Percentiles rank a stretch among this genome's conserved stretches.
Evolutionary conservation across 768 basidiomycete genomes (phyloP).

Genomic region (Russula virescens): DNA sequence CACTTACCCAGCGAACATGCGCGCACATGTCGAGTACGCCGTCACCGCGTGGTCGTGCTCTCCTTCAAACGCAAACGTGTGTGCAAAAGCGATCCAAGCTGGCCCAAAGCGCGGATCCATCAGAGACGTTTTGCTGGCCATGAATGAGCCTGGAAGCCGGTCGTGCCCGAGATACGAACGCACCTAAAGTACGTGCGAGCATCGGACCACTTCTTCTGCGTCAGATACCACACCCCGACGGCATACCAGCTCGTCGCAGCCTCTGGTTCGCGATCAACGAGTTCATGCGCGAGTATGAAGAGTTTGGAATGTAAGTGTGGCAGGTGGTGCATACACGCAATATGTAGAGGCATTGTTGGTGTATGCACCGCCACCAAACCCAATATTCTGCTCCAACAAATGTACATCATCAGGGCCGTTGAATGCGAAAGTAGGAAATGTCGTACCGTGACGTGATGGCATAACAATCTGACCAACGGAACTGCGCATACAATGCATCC

Average conservation of each 20-base stretch:
- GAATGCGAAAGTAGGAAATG: background rate
- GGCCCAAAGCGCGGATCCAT: slow-evolving; percentile 97
- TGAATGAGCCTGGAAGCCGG: slow-evolving; percentile 4
- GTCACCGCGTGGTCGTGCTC: slow-evolving; percentile 99
- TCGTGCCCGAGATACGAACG: slow-evolving; percentile 18
- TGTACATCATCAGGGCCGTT: background rate
- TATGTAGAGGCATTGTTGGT: slow-evolving; percentile 86
- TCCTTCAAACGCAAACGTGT: slow-evolving; percentile 94
- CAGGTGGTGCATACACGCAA: slow-evolving; percentile 97
- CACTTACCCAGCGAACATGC: slow-evolving; percentile 87
- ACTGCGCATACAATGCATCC: slow-evolving; percentile 81
- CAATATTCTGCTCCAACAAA: slow-evolving; percentile 56
- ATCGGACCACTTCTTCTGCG: slow-evolving; percentile 80
- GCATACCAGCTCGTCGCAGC: slow-evolving; percentile 96
- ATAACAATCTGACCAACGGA: slow-evolving; percentile 93
- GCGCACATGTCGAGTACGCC: slow-evolving; percentile 93
- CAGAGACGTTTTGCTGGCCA: slow-evolving; percentile 80
- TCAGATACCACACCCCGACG: slow-evolving; percentile 95
- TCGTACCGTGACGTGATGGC: slow-evolving; percentile 73
- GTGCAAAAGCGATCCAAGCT: slow-evolving; percentile 96
- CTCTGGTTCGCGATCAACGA: slow-evolving; percentile 92
- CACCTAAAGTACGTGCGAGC: slow-evolving; percentile 94
- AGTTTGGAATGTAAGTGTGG: slow-evolving; percentile 86
- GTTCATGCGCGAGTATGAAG: slow-evolving; percentile 93
- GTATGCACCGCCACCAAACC: slow-evolving; percentile 80